phyloP scores from a whole-genome alignment of 805 yeast species.

The Myxozyma kluyveri region DNA sequence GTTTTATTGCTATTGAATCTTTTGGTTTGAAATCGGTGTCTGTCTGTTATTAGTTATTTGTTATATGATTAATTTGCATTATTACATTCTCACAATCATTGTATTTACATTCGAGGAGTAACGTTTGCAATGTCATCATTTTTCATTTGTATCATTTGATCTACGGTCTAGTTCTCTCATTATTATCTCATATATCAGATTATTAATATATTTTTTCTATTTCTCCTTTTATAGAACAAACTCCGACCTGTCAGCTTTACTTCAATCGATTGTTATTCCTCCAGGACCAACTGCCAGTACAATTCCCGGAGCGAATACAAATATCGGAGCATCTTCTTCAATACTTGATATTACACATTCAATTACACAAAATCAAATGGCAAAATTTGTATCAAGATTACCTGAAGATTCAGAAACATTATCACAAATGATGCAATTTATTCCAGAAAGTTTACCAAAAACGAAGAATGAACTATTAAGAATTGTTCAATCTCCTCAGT shows the following conservation, averaged over 20 bases:
- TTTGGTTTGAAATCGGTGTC: neutral
- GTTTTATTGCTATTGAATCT: neutral
- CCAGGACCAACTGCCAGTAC: neutral
- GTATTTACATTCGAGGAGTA: no score
- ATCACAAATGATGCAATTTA: constrained; percentile 39
- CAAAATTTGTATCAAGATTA: constrained; percentile 10
- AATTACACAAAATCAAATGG: constrained; percentile 13
- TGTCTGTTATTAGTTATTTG: neutral
- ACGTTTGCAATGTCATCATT: no score
- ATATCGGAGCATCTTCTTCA: no score
- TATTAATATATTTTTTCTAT: constrained; percentile 12
- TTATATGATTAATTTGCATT: constrained; percentile 1
- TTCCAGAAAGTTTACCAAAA: constrained; percentile 46
- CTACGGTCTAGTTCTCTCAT: neutral
- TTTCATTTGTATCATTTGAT: constrained; percentile 3
- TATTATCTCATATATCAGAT: neutral
- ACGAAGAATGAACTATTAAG: constrained; percentile 43
- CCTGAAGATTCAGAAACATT: constrained; percentile 38
- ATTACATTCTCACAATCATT: no score
- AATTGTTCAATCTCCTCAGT: constrained; percentile 51
- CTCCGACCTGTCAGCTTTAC: constrained; percentile 12
- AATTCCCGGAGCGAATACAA: no score
- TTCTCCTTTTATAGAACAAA: constrained; percentile 6
- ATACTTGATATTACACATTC: constrained; percentile 22
- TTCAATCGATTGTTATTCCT: constrained; percentile 24